These are phyloP conservation scores for Cryphonectria japonica DNA, from an alignment of 2,329 filamentous ascomycete species.

Conservation along the genomic window DNA sequence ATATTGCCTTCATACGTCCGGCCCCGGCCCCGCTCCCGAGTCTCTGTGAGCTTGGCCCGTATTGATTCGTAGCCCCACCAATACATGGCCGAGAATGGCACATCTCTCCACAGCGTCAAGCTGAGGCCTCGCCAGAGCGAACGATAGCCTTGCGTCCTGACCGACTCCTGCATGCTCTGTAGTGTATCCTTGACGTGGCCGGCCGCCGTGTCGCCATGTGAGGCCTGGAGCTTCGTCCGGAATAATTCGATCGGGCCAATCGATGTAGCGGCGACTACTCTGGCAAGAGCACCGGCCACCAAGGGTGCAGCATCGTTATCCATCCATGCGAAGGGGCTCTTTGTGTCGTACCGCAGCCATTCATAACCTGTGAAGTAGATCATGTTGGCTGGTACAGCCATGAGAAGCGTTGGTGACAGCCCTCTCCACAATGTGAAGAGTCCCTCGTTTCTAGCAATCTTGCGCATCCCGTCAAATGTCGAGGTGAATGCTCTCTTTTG, in stretches of 20 bases:
- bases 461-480: constrained; percentile 87
- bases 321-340: constrained; percentile 71
- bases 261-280: constrained; percentile 77
- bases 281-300: constrained; percentile 76
- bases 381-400: constrained; percentile 94
- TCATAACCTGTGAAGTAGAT: constrained; percentile 99
- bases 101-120: constrained; percentile 93
- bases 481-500: constrained; percentile 84
- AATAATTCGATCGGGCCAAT: constrained; percentile 95
- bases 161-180: constrained; percentile 77
- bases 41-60: constrained; percentile 70
- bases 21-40: constrained; percentile 59
- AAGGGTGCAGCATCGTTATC: constrained; percentile 78
- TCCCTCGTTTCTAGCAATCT: constrained; percentile 94
- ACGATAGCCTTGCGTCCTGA: constrained; percentile 72
- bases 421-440: constrained; percentile 87
- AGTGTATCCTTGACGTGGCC: constrained; percentile 81
- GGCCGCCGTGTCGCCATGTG: constrained; percentile 58
- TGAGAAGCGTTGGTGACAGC: constrained; percentile 88
- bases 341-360: constrained; percentile 77
- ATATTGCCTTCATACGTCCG: constrained; percentile 45
- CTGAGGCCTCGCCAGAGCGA: constrained; percentile 90
- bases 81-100: constrained; percentile 95
- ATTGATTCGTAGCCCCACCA: constrained; percentile 97
- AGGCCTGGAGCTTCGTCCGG: constrained; percentile 87